phyloP scores from a whole-genome alignment of 305 asterid genomes.

The Stenogyne calaminthoides region DNA sequence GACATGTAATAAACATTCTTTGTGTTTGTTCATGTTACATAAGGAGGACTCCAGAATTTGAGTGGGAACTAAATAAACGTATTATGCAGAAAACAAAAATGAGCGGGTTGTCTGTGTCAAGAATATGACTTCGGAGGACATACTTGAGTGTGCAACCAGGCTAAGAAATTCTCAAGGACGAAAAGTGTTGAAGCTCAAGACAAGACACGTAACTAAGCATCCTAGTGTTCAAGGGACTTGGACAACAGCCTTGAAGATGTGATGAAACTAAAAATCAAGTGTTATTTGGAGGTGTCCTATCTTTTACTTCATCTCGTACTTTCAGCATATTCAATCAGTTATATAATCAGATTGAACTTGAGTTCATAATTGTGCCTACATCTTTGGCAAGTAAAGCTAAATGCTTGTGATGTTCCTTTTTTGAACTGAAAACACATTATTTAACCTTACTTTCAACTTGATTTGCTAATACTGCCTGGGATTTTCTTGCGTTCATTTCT shows the following conservation, averaged over 20 bases:
- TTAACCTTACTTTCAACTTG: not conserved
- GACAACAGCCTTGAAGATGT: constrained; percentile 64
- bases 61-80: not conserved
- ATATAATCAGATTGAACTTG: not conserved
- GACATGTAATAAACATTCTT: not conserved
- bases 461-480: not conserved
- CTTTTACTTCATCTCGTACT: not conserved
- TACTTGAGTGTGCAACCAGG: constrained; percentile 60
- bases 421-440: not conserved
- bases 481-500: not conserved
- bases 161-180: constrained; percentile 85
- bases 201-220: constrained; percentile 69
- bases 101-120: constrained; percentile 78
- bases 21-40: not conserved
- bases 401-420: not conserved
- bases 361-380: not conserved
- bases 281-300: not conserved
- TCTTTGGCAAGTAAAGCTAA: not conserved
- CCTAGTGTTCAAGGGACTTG: constrained; percentile 94
- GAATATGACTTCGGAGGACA: constrained; percentile 67
- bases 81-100: constrained; percentile 62
- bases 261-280: constrained; percentile 9
- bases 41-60: not conserved
- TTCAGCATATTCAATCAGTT: not conserved
- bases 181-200: constrained; percentile 78